Evolutionary conservation across 2,329 filamentous ascomycete genomes (phyloP).

Genomic region (Trichoderma endophyticum): DNA sequence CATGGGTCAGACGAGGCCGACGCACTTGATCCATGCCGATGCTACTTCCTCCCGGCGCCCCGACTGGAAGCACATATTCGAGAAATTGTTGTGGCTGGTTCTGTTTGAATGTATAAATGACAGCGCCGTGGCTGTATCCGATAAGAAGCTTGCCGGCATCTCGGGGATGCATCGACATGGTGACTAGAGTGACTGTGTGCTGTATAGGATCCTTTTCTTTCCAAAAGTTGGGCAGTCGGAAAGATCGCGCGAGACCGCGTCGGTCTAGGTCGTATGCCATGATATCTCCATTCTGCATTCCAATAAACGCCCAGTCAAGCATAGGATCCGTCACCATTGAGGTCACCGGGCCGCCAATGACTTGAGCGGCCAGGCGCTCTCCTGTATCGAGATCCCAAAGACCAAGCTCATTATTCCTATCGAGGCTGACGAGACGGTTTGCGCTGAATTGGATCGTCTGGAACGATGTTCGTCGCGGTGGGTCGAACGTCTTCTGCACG

Average conservation of each 20-base stretch:
- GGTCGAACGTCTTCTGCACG: slow-evolving; percentile 70
- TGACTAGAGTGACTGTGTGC: slow-evolving; percentile 61
- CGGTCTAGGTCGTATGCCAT: slow-evolving; percentile 92
- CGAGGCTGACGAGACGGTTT: slow-evolving; percentile 80
- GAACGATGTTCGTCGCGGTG: slow-evolving; percentile 71
- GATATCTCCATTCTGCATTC: slow-evolving; percentile 77
- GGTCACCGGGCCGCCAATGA: slow-evolving; percentile 72
- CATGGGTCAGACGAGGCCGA: slow-evolving; percentile 73
- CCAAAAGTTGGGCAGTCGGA: slow-evolving; percentile 88
- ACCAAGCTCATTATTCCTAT: slow-evolving; percentile 79
- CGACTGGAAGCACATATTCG: slow-evolving; percentile 75
- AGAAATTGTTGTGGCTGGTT: slow-evolving; percentile 76
- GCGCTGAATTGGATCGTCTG: slow-evolving; percentile 78
- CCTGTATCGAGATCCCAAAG: slow-evolving; percentile 78
- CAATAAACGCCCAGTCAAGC: slow-evolving; percentile 89
- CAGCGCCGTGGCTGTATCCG: slow-evolving; percentile 84
- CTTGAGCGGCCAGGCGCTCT: slow-evolving; percentile 63
- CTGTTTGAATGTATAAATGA: slow-evolving; percentile 93
- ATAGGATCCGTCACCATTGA: slow-evolving; percentile 79
- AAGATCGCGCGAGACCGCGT: slow-evolving; percentile 63
- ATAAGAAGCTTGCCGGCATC: slow-evolving; percentile 91
- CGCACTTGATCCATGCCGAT: slow-evolving; percentile 59
- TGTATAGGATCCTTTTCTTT: slow-evolving; percentile 65
- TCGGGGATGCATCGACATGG: slow-evolving; percentile 80
- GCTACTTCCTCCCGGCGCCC: slow-evolving; percentile 80